Percentiles rank a stretch among this genome's conserved stretches.
Conservation (phyloP, 257 asterid genomes). For the Euphrasia confusa region DNA sequence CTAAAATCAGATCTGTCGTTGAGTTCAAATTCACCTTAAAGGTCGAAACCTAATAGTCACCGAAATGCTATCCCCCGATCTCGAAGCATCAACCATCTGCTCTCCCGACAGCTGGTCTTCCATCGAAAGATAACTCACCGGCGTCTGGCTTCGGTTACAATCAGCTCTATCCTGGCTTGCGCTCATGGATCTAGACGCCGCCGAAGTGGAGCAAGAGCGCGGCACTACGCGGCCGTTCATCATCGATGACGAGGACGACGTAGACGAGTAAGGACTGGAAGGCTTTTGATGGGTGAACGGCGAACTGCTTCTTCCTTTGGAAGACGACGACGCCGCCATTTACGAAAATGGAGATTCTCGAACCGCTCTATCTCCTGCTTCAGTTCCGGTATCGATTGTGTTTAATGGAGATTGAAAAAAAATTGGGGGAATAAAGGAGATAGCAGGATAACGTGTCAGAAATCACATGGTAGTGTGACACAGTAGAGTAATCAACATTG, state of each 20-base stretch:
- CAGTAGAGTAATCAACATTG: slow-evolving; percentile 41
- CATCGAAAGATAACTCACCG: slow-evolving; percentile 53
- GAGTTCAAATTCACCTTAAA: slow-evolving; percentile 56
- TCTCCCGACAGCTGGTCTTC: slow-evolving; percentile 66
- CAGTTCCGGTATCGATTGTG: slow-evolving; percentile 16
- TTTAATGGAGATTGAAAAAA: neutral
- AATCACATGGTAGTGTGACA: slow-evolving; percentile 70
- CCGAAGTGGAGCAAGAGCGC: slow-evolving; percentile 58
- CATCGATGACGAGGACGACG: slow-evolving; percentile 81
- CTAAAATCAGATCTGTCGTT: slow-evolving; percentile 47
- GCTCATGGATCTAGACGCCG: slow-evolving; percentile 83
- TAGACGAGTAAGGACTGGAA: slow-evolving; percentile 75
- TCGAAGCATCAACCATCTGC: slow-evolving; percentile 48
- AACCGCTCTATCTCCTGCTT: slow-evolving; percentile 21
- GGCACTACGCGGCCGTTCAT: slow-evolving; percentile 63
- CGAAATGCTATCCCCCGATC: slow-evolving; percentile 90
- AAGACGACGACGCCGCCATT: slow-evolving; percentile 90
- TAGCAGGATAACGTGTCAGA: slow-evolving; percentile 61
- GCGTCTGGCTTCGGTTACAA: slow-evolving; percentile 46
- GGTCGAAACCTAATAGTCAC: slow-evolving; percentile 97
- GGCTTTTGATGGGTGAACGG: slow-evolving; percentile 59
- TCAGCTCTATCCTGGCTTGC: slow-evolving; percentile 42
- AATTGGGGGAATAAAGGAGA: slow-evolving; percentile 3
- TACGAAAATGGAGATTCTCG: neutral
- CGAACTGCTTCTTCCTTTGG: slow-evolving; percentile 87